A percentile compares a stretch with the other conserved stretches of the same genome.
phyloP scores from a whole-genome alignment of 2,329 filamentous ascomycete genomes.

The Xylariaceae sp. region DNA sequence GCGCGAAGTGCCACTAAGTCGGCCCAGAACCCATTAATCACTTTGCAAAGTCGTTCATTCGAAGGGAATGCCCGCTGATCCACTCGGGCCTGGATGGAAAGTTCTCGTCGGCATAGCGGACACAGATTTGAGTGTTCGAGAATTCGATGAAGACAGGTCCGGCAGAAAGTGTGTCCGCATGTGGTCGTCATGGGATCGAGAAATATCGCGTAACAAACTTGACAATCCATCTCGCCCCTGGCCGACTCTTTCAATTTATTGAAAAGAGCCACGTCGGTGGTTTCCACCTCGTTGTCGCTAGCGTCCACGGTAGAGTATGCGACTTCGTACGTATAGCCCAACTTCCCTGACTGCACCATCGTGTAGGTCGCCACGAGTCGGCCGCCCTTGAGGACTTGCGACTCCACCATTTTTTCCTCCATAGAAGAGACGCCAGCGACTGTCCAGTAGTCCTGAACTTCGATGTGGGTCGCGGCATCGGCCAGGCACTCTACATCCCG shows the following conservation, averaged over 20 bases:
- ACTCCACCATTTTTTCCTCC: constrained; percentile 25
- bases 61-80: constrained; percentile 34
- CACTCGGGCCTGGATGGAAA: constrained; percentile 43
- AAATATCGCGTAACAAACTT: constrained; percentile 78
- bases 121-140: constrained; percentile 73
- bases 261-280: constrained; percentile 43
- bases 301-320: constrained; percentile 21
- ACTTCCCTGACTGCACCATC: constrained; percentile 39
- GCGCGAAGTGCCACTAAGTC: constrained; percentile 53
- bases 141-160: constrained; percentile 66
- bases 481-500: constrained; percentile 24
- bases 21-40: constrained; percentile 64
- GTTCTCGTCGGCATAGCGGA: constrained; percentile 65
- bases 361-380: constrained; percentile 59
- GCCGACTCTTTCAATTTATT: constrained; percentile 52
- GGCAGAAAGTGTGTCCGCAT: constrained; percentile 87
- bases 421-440: constrained; percentile 34
- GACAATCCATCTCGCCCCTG: constrained; percentile 72
- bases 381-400: constrained; percentile 42
- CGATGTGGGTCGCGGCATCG: constrained; percentile 32
- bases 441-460: constrained; percentile 30
- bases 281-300: constrained; percentile 19
- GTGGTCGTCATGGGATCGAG: constrained; percentile 75
- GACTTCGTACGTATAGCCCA: constrained; percentile 25
- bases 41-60: constrained; percentile 55